These are phyloP conservation scores for Hortaea werneckii DNA, from an alignment of 2,329 filamentous ascomycete species.

Conservation along the genomic window DNA sequence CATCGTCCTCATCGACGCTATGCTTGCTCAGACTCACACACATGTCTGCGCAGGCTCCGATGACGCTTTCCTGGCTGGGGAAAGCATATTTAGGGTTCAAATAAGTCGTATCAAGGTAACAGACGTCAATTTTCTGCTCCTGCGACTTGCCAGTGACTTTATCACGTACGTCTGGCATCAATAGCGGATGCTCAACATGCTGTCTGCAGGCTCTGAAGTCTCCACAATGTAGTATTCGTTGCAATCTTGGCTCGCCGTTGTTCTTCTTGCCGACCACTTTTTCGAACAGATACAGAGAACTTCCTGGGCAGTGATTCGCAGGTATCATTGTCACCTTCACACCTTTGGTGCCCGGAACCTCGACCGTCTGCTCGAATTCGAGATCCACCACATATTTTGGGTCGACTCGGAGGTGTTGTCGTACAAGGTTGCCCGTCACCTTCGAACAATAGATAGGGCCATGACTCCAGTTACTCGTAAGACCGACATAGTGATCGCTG, in stretches of 20 bases:
- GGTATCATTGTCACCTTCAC: conserved; percentile 88
- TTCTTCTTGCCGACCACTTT: conserved; percentile 56
- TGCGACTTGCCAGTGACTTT: conserved; percentile 57
- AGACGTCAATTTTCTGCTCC: conserved; percentile 86
- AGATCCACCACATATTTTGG: conserved; percentile 75
- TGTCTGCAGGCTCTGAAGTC: conserved; percentile 86
- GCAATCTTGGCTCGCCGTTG: conserved; percentile 44
- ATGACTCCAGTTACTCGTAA: conserved; percentile 80
- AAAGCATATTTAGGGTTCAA: conserved; percentile 93
- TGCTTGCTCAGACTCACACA: conserved; percentile 68
- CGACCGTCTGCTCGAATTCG: conserved; percentile 70
- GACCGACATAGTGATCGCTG: conserved; percentile 90
- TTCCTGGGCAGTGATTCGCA: conserved; percentile 94
- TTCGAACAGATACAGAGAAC: conserved; percentile 86
- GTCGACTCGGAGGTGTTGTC: conserved; percentile 75
- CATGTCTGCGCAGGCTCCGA: conserved; percentile 76
- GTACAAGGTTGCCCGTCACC: conserved; percentile 81
- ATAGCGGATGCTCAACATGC: conserved; percentile 70
- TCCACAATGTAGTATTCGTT: conserved; percentile 86
- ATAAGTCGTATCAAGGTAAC: conserved; percentile 96
- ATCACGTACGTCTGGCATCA: conserved; percentile 66
- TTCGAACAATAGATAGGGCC: conserved; percentile 95
- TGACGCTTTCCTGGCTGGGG: conserved; percentile 77
- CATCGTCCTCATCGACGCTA: conserved; percentile 45
- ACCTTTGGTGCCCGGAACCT: conserved; percentile 72